Conservation (phyloP, 176 grass and related monocot genomes). For the Alopecurus myosuroides region DNA sequence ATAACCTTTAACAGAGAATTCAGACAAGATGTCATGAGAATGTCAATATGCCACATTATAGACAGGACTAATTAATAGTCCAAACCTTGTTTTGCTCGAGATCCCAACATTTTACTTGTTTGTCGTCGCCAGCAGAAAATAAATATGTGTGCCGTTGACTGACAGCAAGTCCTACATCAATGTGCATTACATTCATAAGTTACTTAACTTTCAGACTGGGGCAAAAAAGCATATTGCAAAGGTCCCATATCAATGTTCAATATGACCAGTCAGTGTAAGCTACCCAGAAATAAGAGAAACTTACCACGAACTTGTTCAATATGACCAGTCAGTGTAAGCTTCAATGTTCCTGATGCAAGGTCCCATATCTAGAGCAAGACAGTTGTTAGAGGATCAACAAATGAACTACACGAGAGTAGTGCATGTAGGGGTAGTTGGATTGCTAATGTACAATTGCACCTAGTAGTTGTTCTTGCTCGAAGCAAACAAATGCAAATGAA, state of each 20-base stretch:
- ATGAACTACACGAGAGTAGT: not conserved
- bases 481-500: not conserved
- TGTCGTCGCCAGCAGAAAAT: conserved; percentile 99
- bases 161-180: conserved; percentile 86
- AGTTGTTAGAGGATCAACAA: not conserved
- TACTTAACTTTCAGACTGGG: not conserved
- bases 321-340: conserved; percentile 97
- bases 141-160: conserved; percentile 91
- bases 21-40: not conserved
- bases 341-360: conserved; percentile 87
- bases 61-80: not conserved
- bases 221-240: not conserved
- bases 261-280: no score
- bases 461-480: no score
- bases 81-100: conserved; percentile 99
- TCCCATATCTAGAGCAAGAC: conserved; percentile 87
- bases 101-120: conserved; percentile 99
- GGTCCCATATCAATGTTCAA: no score
- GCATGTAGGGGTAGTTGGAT: not conserved
- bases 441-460: not conserved
- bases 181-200: conserved; percentile 6
- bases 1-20: conserved; percentile 60
- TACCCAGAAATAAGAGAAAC: conserved; percentile 17
- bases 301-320: conserved; percentile 91
- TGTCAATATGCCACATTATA: conserved; percentile 3